Evolutionary conservation across 805 yeast species (phyloP).

Genomic region (Candida berthetii): DNA sequence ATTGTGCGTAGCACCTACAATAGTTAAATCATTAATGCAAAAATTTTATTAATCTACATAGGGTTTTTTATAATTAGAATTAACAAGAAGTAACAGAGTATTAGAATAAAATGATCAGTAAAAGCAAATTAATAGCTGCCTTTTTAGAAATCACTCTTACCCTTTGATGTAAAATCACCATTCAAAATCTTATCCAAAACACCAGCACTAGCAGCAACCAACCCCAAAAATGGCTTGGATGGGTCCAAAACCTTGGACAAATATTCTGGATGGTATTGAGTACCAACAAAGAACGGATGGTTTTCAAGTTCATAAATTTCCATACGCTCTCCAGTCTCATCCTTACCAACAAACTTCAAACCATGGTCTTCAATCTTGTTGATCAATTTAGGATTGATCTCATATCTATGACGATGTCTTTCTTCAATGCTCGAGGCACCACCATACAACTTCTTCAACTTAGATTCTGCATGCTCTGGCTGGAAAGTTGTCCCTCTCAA

Average conservation of each 20-base stretch:
- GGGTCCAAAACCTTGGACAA: constrained; percentile 95
- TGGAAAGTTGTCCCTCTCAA: constrained; percentile 84
- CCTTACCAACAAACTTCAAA: constrained; percentile 86
- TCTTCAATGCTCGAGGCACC: constrained; percentile 64
- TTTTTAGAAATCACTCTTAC: constrained; percentile 25
- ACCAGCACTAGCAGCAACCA: constrained; percentile 92
- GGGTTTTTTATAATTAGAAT: too few species aligned
- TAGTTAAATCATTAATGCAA: too few species aligned
- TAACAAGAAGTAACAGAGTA: too few species aligned
- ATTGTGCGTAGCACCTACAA: too few species aligned
- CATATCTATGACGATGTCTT: constrained; percentile 99
- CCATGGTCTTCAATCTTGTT: constrained; percentile 69
- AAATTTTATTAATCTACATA: too few species aligned
- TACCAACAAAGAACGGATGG: constrained; percentile 90
- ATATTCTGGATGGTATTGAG: constrained; percentile 98
- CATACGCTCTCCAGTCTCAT: constrained; percentile 87
- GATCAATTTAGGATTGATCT: constrained; percentile 84
- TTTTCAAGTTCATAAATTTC: constrained; percentile 82
- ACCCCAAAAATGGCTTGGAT: constrained; percentile 92
- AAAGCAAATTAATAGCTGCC: too few species aligned
- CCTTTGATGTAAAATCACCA: constrained; percentile 21
- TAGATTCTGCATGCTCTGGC: constrained; percentile 56
- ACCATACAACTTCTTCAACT: constrained; percentile 75
- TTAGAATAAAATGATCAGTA: too few species aligned
- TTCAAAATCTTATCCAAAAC: constrained; percentile 60